Percentiles rank a stretch among this genome's conserved stretches.
phyloP scores from a whole-genome alignment of 2,329 filamentous ascomycete genomes.

The Coniochaeta hoffmannii region DNA sequence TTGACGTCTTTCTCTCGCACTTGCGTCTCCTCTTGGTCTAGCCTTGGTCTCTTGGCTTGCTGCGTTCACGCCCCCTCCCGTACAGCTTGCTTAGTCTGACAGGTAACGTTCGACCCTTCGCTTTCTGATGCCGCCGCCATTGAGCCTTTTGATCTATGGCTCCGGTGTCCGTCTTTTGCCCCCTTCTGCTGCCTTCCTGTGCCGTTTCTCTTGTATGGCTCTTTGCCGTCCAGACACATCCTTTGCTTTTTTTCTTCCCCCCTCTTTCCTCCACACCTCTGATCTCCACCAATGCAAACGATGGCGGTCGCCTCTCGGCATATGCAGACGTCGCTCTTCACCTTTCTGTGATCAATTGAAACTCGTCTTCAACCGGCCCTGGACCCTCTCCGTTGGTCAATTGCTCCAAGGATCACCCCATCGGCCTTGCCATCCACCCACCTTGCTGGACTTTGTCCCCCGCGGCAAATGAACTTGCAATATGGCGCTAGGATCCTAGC shows the following conservation, averaged over 20 bases:
- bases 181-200: conserved; percentile 11
- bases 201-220: conserved; percentile 5
- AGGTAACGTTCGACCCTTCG: conserved; percentile 1
- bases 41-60: conserved; percentile 7
- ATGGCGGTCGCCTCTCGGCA: conserved; percentile 30
- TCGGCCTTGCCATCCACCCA: conserved; percentile 17
- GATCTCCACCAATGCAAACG: conserved; percentile 27
- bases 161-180: conserved; percentile 11
- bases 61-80: conserved; percentile 14
- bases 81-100: not conserved
- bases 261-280: conserved; percentile 17
- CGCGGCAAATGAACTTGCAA: conserved; percentile 11
- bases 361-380: conserved; percentile 20
- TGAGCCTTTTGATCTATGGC: conserved; percentile 15
- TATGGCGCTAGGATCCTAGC: conserved; percentile 13
- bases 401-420: conserved; percentile 23
- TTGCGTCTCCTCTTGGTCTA: conserved; percentile 11
- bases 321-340: conserved; percentile 25
- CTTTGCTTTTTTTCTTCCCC: conserved; percentile 11
- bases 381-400: conserved; percentile 16
- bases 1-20: not conserved
- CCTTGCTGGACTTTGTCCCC: conserved; percentile 17
- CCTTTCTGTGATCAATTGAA: conserved; percentile 26
- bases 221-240: conserved; percentile 10
- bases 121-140: conserved; percentile 9